These are phyloP conservation scores for Corylus avellana DNA, from an alignment of 306 rosid genomes.

Conservation along the genomic window DNA sequence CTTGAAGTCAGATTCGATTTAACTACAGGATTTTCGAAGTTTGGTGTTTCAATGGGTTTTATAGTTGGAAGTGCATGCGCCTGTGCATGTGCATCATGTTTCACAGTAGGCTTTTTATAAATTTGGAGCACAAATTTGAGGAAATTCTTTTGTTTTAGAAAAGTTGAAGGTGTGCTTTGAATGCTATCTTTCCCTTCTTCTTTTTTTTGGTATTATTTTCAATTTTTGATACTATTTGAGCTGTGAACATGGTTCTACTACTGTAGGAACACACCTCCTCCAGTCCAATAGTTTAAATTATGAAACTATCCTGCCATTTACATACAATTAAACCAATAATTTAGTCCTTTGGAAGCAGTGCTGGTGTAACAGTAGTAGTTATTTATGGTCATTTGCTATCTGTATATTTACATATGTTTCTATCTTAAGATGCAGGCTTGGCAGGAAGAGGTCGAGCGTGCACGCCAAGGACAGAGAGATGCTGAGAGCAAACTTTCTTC, in stretches of 20 bases:
- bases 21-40: neutral
- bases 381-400: conserved; percentile 24
- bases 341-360: conserved; percentile 7
- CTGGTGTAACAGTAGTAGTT: neutral
- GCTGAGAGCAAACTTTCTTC: conserved; percentile 93
- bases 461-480: conserved; percentile 94
- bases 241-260: neutral
- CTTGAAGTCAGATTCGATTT: neutral
- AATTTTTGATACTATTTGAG: neutral
- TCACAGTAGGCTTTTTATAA: neutral
- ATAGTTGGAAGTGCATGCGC: neutral
- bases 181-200: neutral
- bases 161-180: neutral
- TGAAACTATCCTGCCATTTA: neutral
- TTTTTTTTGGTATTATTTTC: neutral
- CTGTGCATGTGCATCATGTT: neutral
- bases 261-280: neutral
- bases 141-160: neutral
- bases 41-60: neutral
- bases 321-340: neutral
- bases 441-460: conserved; percentile 98
- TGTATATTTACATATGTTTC: conserved; percentile 6
- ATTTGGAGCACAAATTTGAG: neutral
- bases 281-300: neutral
- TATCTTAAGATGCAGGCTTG: conserved; percentile 76